phyloP scores from a whole-genome alignment of 495 filamentous ascomycete species.

The Aspergillus incahuasiensis region DNA sequence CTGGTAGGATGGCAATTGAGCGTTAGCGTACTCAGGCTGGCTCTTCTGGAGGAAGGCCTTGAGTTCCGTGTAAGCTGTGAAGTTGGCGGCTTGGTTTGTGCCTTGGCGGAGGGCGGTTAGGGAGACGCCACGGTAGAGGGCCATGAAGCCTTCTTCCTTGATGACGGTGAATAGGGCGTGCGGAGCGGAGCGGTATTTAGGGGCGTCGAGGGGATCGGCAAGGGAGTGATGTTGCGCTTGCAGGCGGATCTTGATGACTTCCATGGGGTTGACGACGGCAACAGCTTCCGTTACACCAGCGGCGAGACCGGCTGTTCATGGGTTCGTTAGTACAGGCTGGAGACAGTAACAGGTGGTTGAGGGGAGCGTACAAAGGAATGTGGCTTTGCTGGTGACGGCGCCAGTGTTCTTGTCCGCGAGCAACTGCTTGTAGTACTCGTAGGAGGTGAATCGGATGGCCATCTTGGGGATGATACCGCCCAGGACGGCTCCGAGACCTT shows the following conservation, averaged over 20 bases:
- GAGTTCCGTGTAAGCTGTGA: constrained; percentile 95
- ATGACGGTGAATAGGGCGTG: constrained; percentile 93
- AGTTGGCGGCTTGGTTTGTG: constrained; percentile 97
- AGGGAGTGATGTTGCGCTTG: constrained; percentile 96
- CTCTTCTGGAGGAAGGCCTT: constrained; percentile 67
- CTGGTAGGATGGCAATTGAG: constrained; percentile 76
- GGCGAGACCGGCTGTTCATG: constrained; percentile 66
- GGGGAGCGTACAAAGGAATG: constrained; percentile 66
- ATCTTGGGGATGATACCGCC: constrained; percentile 99
- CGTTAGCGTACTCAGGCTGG: constrained; percentile 57
- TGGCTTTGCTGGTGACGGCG: constrained; percentile 63
- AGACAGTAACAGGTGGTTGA: neutral
- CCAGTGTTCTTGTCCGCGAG: constrained; percentile 69
- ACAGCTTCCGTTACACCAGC: constrained; percentile 97
- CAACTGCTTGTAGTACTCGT: constrained; percentile 87
- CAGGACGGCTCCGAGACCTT: constrained; percentile 90
- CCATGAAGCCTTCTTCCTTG: constrained; percentile 80
- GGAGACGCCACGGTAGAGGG: constrained; percentile 87
- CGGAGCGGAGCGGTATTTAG: constrained; percentile 96
- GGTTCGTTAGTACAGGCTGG: neutral
- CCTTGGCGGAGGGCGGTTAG: constrained; percentile 92
- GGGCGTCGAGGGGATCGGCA: constrained; percentile 84
- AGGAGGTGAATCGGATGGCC: constrained; percentile 98
- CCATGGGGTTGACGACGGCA: constrained; percentile 94
- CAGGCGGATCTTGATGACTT: constrained; percentile 96